Base-by-base conservation (phyloP, 1,139 yeast genomes). In the Lodderomyces margitis region DNA sequence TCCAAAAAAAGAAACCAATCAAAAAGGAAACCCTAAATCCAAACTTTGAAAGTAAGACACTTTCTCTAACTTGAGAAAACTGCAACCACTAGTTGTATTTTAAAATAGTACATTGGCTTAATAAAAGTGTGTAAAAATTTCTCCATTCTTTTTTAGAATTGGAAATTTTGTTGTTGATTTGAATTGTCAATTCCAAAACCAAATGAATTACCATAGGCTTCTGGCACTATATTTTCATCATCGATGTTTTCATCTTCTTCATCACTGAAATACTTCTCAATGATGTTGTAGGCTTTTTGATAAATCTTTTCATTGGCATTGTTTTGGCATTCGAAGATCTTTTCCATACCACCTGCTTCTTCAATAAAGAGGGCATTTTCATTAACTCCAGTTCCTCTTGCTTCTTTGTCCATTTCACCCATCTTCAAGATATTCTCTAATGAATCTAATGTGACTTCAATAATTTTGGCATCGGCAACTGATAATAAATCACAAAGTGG, bases 301-400 rank as follows among this genome's bases (percentile, higher is more conserved):
- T 94, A 92, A 58, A 92, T 87, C 61, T 84, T 87, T 62, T 91
- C 95, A 65, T 92, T 92, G 59, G 82, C 87, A 67, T 88, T 89
- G 62, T 78, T 81, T 74, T 92, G 98, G 62, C 96, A 87, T 49
- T 87, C 91, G 65, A 87, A 86, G 55, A 92, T 92, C 74, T 87
- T 91, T 66, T 92, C 98, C 83, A 91, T 86, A 51, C 98, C 98
- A 55, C 98, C 98, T 37, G 98, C 98, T 65, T 91, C 97, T 71
- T 92, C 98, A 58, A 92, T 86, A 67, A 68, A 88, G 51, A 89
- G 77, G 34, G 98, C 96, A 60, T 89, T 85, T 63, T 87, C 89
- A 66, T 92, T 92, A 53, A 81, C 75, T 40, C 75, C 66, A 12
- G 81, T 63, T 42, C 84, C 87, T 49, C 80, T 77, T 42, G 83